Percentiles rank a stretch among this genome's conserved stretches.
Conservation (phyloP, 495 filamentous ascomycete genomes). For the Paragyromitra xinjiangensis region DNA sequence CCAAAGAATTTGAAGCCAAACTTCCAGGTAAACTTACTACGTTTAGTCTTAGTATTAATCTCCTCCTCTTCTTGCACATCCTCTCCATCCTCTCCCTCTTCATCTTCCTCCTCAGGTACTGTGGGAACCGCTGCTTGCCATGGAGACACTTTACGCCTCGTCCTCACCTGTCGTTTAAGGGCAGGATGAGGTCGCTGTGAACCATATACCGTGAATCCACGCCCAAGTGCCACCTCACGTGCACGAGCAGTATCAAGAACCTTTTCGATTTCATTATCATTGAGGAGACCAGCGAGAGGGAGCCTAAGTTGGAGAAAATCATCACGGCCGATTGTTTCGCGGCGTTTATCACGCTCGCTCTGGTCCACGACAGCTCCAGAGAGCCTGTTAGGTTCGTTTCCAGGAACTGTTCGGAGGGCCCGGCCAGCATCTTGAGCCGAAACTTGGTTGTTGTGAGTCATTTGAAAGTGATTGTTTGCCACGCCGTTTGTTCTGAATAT, state of each 20-base stretch:
- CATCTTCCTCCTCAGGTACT: neutral
- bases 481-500: neutral
- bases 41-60: neutral
- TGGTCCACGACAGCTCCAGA: neutral
- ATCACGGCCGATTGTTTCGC: conserved; percentile 20
- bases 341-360: neutral
- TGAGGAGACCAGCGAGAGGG: neutral
- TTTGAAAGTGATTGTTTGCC: neutral
- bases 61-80: neutral
- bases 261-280: neutral
- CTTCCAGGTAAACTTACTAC: neutral
- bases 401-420: neutral
- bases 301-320: conserved; percentile 22
- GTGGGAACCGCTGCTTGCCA: neutral
- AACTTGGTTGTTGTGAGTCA: neutral
- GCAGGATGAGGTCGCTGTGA: neutral
- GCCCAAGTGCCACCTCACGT: neutral
- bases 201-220: neutral
- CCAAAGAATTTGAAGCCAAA: neutral
- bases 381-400: neutral
- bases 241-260: neutral
- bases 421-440: neutral
- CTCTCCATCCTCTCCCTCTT: neutral
- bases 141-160: neutral
- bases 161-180: neutral